A percentile compares a stretch with the other conserved stretches of the same genome.
Conservation (phyloP, 2,329 filamentous ascomycete genomes). For the Incumbomyces lentus region DNA sequence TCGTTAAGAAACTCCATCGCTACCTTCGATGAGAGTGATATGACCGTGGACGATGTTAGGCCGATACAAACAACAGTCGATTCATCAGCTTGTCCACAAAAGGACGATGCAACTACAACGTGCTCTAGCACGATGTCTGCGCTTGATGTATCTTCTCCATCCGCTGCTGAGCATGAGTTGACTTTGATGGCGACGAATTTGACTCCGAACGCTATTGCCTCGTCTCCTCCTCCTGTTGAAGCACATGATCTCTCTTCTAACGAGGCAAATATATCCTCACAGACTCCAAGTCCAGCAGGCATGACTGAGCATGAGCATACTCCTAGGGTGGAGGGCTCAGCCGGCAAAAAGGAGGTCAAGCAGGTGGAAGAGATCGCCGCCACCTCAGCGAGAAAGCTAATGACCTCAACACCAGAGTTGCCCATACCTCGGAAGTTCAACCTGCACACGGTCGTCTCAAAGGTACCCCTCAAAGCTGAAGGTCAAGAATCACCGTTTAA, state of each 20-base stretch:
- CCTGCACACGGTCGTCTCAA: constrained; percentile 58
- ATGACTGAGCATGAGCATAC: constrained; percentile 1
- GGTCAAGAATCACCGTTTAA: constrained; percentile 41
- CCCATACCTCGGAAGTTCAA: constrained; percentile 7
- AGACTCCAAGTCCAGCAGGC: neutral
- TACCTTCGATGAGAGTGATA: no score
- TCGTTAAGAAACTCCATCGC: no score
- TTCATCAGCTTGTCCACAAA: neutral
- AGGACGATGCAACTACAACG: neutral
- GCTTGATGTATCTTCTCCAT: neutral
- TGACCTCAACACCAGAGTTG: neutral
- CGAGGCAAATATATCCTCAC: no score
- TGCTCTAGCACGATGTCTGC: neutral
- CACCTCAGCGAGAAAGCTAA: neutral
- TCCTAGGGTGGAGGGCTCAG: neutral
- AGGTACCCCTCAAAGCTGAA: constrained; percentile 62
- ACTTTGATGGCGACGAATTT: neutral
- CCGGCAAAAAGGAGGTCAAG: neutral
- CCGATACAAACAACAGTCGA: neutral
- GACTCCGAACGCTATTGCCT: neutral
- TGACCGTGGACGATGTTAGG: no score
- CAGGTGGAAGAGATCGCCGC: neutral
- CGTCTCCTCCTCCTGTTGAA: neutral
- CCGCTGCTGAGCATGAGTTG: constrained; percentile 6
- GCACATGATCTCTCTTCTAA: no score